These are phyloP conservation scores for Pythium volutum DNA, from an alignment of 352 stramenopile species.

Conservation along the genomic window DNA sequence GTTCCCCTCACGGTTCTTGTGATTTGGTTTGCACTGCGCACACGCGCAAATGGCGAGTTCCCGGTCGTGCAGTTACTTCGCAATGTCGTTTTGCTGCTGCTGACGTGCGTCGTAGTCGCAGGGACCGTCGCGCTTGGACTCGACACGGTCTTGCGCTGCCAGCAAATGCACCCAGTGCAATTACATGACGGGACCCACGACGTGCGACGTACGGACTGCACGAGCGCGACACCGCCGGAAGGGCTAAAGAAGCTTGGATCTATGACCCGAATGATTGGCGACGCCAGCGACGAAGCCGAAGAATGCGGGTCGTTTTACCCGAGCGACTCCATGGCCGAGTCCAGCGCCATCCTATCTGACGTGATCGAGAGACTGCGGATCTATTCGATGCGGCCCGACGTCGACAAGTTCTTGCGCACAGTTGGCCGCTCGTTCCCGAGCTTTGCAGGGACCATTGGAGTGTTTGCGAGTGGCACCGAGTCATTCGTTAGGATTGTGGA, in stretches of 20 bases:
- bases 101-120: slow-evolving; percentile 5
- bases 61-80: slow-evolving; percentile 16
- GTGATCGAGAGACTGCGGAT: slow-evolving; percentile 31
- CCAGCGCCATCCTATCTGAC: slow-evolving; percentile 7
- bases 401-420: slow-evolving; percentile 26
- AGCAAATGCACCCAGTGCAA: slow-evolving; percentile 1
- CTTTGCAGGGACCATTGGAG: slow-evolving; percentile 23
- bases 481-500: slow-evolving; percentile 15
- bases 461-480: slow-evolving; percentile 25
- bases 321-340: neutral
- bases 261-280: slow-evolving; percentile 9
- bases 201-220: neutral
- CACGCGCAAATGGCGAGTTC: slow-evolving; percentile 12
- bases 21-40: slow-evolving; percentile 24
- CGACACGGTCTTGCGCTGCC: slow-evolving; percentile 7
- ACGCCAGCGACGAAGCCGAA: neutral
- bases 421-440: slow-evolving; percentile 18
- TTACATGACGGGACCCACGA: neutral
- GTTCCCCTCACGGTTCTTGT: slow-evolving; percentile 18
- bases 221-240: neutral
- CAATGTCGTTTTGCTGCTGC: slow-evolving; percentile 15
- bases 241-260: slow-evolving; percentile 11
- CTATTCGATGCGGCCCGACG: slow-evolving; percentile 22
- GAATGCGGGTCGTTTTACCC: neutral
- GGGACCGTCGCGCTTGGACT: slow-evolving; percentile 11